Conservation (phyloP, 495 filamentous ascomycete genomes). For the Penicillium psychrofluorescens region DNA sequence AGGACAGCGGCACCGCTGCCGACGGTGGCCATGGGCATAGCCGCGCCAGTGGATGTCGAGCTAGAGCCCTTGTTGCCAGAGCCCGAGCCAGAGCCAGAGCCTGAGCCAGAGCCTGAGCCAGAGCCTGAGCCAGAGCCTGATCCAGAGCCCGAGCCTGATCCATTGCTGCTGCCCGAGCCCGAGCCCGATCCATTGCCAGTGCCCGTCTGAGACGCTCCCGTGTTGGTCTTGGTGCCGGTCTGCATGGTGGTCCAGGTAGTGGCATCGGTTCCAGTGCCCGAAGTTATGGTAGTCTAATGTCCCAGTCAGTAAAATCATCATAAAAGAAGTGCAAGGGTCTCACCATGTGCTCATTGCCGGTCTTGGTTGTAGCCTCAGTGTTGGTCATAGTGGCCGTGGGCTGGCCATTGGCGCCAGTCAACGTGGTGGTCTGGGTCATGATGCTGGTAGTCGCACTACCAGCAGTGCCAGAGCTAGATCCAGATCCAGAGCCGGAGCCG, state of each 20-base stretch:
- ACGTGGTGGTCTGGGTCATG: constrained; percentile 7
- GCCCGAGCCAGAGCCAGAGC: constrained; percentile 2
- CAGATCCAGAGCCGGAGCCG: constrained; percentile 11
- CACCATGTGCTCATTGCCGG: too few relatives aligned
- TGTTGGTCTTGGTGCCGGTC: constrained; percentile 8
- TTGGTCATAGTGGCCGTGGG: too few relatives aligned
- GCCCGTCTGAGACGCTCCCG: constrained; percentile 2
- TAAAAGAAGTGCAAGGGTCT: too few relatives aligned
- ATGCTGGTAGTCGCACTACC: neutral
- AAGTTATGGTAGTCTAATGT: constrained; percentile 6
- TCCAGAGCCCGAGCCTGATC: constrained; percentile 7
- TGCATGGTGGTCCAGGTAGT: constrained; percentile 1
- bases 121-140: constrained; percentile 9
- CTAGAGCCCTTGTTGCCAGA: constrained; percentile 1
- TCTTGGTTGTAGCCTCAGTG: neutral
- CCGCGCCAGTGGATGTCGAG: constrained; percentile 21
- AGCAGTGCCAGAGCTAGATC: constrained; percentile 7
- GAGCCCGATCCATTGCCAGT: constrained; percentile 9
- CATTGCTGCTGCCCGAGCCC: constrained; percentile 8
- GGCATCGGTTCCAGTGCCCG: neutral
- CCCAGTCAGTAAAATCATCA: neutral
- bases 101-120: constrained; percentile 7
- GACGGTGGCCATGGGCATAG: constrained; percentile 26
- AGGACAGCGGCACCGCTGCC: constrained; percentile 29
- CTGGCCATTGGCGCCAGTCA: neutral